Evolutionary conservation across 2,329 filamentous ascomycete species (phyloP).

Genomic region (Rhynchosporium agropyri): DNA sequence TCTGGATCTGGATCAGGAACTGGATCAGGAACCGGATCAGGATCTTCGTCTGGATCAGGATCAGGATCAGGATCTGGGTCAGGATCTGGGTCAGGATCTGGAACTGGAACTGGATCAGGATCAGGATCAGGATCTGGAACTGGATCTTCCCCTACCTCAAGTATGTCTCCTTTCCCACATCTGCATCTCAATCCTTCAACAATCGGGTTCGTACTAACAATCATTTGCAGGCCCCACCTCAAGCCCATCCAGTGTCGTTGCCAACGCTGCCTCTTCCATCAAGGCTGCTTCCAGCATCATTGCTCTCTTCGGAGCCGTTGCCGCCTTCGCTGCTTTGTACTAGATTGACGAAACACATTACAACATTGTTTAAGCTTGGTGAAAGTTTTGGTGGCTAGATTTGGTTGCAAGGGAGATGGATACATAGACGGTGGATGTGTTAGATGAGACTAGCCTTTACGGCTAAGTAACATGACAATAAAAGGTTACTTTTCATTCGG

Average conservation of each 20-base stretch:
- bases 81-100: background rate
- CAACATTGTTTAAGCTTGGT: no score
- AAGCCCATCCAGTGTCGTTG: background rate
- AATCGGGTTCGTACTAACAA: no score
- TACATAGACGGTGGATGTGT: no score
- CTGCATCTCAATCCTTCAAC: no score
- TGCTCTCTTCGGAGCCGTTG: background rate
- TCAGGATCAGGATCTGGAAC: background rate
- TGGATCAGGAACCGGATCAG: background rate
- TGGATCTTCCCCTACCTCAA: background rate
- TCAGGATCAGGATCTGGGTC: background rate
- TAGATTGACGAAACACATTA: no score
- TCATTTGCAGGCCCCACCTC: background rate
- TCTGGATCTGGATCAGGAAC: background rate
- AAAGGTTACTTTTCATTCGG: no score
- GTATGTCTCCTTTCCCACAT: background rate
- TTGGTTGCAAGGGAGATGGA: no score
- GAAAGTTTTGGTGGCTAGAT: no score
- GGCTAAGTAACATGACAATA: no score
- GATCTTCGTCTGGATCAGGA: background rate
- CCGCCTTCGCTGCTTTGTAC: no score
- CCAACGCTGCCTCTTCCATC: background rate
- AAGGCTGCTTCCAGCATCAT: background rate
- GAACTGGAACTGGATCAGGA: background rate
- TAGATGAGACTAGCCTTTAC: no score